A percentile compares a stretch with the other conserved stretches of the same genome.
Evolutionary conservation across 179 eudicot species (phyloP).

Genomic region (Heliamphora pulchella): DNA sequence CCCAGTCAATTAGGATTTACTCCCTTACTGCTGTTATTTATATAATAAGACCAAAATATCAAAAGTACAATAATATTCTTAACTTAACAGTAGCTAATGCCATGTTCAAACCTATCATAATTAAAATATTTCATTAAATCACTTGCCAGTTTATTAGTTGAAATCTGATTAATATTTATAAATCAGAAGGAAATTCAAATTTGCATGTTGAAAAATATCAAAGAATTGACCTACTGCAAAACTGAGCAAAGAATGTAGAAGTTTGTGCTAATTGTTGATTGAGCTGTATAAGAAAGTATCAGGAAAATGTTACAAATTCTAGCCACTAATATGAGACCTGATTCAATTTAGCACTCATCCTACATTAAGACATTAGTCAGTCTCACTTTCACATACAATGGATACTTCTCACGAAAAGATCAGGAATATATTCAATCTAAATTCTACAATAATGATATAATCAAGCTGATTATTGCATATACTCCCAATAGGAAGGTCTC

Average conservation of each 20-base stretch:
- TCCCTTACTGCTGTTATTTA: no score
- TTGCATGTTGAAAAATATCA: background rate
- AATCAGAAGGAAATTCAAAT: constrained; percentile 8
- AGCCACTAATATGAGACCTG: background rate
- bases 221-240: background rate
- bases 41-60: no score
- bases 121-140: background rate
- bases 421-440: background rate
- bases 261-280: background rate
- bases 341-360: no score
- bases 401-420: background rate
- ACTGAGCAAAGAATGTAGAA: background rate
- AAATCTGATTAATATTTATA: background rate
- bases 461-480: background rate
- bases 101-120: background rate
- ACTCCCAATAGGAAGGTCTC: background rate
- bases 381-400: background rate
- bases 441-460: background rate
- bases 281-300: background rate
- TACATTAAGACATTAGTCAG: no score
- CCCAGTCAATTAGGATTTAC: no score
- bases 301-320: background rate
- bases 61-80: no score
- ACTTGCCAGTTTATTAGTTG: background rate
- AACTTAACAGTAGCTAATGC: no score